phyloP scores from a whole-genome alignment of 805 yeast genomes.

The Candida boidinii region DNA sequence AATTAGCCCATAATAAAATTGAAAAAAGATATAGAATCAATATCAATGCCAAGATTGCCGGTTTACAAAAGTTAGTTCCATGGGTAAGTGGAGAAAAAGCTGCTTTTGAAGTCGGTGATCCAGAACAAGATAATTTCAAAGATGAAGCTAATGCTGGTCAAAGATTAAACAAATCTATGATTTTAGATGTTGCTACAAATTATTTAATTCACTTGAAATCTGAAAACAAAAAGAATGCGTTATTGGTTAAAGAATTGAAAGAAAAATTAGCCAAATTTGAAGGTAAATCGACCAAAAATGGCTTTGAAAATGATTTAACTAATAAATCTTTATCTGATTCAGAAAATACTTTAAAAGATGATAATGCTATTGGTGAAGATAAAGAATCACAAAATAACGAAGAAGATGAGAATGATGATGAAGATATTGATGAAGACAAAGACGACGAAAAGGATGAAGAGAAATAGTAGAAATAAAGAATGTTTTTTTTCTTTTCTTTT shows the following conservation, averaged over 20 bases:
- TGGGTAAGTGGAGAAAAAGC: conserved; percentile 56
- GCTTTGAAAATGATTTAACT: not conserved
- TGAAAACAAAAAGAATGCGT: conserved; percentile 28
- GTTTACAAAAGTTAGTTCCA: conserved; percentile 58
- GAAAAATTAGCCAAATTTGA: no score
- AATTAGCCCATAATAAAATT: conserved; percentile 65
- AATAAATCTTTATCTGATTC: no score
- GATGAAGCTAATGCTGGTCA: conserved; percentile 18
- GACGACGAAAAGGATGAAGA: no score
- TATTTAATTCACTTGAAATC: conserved; percentile 47
- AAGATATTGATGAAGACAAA: no score
- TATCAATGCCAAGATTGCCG: conserved; percentile 64
- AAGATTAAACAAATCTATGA: conserved; percentile 56
- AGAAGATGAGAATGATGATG: no score
- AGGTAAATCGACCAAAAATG: no score
- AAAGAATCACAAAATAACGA: no score
- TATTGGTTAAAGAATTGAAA: conserved; percentile 21
- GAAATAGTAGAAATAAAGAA: no score
- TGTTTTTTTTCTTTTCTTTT: no score
- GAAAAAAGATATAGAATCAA: conserved; percentile 66
- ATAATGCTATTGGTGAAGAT: no score
- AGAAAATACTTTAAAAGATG: no score
- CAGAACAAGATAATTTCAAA: conserved; percentile 3
- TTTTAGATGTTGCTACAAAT: conserved; percentile 59
- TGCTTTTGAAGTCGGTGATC: conserved; percentile 38